Evolutionary conservation across 495 filamentous ascomycete genomes (phyloP).

Genomic region (Aspergillus nanangensis): DNA sequence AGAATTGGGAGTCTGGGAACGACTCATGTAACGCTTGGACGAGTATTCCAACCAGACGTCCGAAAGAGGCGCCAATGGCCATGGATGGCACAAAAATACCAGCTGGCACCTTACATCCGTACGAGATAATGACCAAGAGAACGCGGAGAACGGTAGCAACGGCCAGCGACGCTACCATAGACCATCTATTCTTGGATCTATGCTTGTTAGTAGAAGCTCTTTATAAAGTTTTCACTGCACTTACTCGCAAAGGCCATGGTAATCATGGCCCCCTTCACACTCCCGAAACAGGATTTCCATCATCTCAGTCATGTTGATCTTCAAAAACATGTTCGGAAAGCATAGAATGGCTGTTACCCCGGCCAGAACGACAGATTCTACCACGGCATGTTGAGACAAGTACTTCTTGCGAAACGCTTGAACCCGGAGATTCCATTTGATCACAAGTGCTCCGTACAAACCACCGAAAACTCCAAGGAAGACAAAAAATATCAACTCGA

Average conservation of each 20-base stretch:
- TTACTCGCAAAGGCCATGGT: conserved; percentile 85
- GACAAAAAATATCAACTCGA: conserved; percentile 90
- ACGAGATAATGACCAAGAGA: conserved; percentile 90
- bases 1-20: conserved; percentile 76
- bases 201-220: conserved; percentile 18
- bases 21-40: conserved; percentile 86
- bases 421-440: conserved; percentile 93
- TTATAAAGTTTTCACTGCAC: conserved; percentile 9
- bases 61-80: conserved; percentile 94
- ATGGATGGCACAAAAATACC: conserved; percentile 98
- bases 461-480: conserved; percentile 91
- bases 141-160: conserved; percentile 77
- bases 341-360: conserved; percentile 82
- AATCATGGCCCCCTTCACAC: conserved; percentile 90
- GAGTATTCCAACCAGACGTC: conserved; percentile 87
- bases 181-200: conserved; percentile 61
- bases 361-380: conserved; percentile 85
- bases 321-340: conserved; percentile 92
- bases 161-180: conserved; percentile 73
- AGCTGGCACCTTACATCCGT: conserved; percentile 96
- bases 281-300: conserved; percentile 97
- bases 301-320: conserved; percentile 98
- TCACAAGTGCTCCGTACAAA: conserved; percentile 93
- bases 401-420: conserved; percentile 96
- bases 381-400: conserved; percentile 73